Conservation (phyloP, 139 green algal genomes). For the Pleodorina starrii region DNA sequence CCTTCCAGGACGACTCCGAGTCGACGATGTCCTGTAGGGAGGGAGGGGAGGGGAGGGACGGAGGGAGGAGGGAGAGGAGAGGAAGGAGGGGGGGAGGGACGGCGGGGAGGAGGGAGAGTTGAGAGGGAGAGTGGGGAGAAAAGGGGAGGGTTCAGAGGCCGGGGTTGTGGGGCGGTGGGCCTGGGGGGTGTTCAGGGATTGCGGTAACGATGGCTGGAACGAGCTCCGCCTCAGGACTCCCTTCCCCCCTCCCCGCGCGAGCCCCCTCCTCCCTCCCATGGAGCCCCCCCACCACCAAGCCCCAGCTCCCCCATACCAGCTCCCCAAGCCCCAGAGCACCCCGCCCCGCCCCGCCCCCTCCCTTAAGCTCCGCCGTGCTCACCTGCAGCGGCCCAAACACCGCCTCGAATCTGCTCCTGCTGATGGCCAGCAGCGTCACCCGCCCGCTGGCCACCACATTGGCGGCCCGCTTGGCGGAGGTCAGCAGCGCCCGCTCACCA, state of each 20-base stretch:
- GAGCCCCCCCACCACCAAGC: no score
- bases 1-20: constrained; percentile 47
- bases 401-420: constrained; percentile 61
- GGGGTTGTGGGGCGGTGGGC: no score
- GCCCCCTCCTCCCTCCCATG: no score
- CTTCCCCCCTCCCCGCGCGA: no score
- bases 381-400: constrained; percentile 65
- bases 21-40: constrained; percentile 50
- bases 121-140: no score
- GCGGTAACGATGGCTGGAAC: no score
- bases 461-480: constrained; percentile 58
- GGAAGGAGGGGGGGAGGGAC: neutral
- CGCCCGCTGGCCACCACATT: constrained; percentile 65
- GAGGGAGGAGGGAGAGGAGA: neutral
- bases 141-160: no score
- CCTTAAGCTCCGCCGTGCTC: neutral
- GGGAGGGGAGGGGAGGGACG: neutral
- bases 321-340: neutral
- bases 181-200: no score
- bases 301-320: neutral
- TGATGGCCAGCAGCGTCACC: constrained; percentile 65
- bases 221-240: no score
- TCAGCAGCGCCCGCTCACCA: constrained; percentile 75
- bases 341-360: neutral
- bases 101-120: no score